phyloP scores from a whole-genome alignment of 2,329 filamentous ascomycete species.

The Colletotrichum zoysiae region DNA sequence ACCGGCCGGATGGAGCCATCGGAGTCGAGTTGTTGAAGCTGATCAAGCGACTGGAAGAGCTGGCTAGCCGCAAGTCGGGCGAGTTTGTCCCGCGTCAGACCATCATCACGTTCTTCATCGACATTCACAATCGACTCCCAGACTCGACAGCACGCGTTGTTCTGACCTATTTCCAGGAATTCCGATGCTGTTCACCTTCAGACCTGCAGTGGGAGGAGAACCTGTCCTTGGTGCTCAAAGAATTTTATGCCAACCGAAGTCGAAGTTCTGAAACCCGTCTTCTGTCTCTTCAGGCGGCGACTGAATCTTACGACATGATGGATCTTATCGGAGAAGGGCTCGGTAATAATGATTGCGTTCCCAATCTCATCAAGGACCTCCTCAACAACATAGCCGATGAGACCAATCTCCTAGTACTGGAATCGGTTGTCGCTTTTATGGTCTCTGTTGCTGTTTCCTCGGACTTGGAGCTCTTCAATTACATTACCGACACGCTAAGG shows the following conservation, averaged over 20 bases:
- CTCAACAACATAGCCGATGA: constrained; percentile 73
- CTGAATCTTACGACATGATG: constrained; percentile 69
- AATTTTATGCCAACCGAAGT: constrained; percentile 72
- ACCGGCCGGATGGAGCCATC: constrained; percentile 54
- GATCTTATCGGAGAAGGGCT: constrained; percentile 68
- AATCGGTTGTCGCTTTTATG: constrained; percentile 74
- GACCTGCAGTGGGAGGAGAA: constrained; percentile 77
- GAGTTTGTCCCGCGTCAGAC: constrained; percentile 74
- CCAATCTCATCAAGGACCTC: constrained; percentile 71
- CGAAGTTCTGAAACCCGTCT: constrained; percentile 74
- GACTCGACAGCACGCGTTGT: constrained; percentile 74
- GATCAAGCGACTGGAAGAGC: constrained; percentile 62
- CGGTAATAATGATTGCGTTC: constrained; percentile 69
- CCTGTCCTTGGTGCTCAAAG: constrained; percentile 68
- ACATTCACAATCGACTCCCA: constrained; percentile 71
- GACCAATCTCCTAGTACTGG: constrained; percentile 73
- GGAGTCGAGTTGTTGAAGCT: constrained; percentile 59
- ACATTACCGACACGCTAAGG: constrained; percentile 66
- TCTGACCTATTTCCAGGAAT: constrained; percentile 76
- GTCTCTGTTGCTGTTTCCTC: constrained; percentile 73
- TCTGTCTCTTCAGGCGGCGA: constrained; percentile 71
- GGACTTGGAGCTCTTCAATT: constrained; percentile 69
- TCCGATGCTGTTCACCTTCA: constrained; percentile 78
- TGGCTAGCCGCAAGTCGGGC: constrained; percentile 59
- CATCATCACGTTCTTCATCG: constrained; percentile 75